Conservation (phyloP, 2,329 filamentous ascomycete species). For the Claviceps citrina region DNA sequence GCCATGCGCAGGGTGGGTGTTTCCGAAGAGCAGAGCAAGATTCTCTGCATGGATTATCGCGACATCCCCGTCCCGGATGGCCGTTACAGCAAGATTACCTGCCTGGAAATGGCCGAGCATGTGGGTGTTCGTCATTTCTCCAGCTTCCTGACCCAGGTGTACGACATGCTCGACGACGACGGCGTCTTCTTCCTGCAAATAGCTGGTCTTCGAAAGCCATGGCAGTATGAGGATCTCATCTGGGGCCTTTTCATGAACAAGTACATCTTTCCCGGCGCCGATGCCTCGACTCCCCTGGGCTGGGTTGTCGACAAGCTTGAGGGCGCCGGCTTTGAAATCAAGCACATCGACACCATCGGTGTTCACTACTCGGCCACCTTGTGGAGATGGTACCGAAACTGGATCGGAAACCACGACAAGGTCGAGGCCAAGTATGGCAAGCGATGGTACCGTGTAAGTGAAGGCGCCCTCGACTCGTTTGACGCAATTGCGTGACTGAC, state of each 20-base stretch:
- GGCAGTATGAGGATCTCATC: slow-evolving; percentile 96
- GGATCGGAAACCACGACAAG: slow-evolving; percentile 86
- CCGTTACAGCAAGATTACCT: slow-evolving; percentile 83
- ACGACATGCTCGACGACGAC: slow-evolving; percentile 93
- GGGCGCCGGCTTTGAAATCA: slow-evolving; percentile 57
- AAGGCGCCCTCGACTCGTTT: not conserved
- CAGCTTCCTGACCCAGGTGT: slow-evolving; percentile 68
- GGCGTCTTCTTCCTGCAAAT: slow-evolving; percentile 94
- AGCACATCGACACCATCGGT: slow-evolving; percentile 81
- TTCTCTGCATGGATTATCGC: slow-evolving; percentile 94
- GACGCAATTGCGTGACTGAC: not conserved
- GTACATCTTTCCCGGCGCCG: slow-evolving; percentile 93
- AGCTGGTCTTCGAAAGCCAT: slow-evolving; percentile 79
- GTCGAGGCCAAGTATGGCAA: slow-evolving; percentile 89
- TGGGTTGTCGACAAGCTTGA: slow-evolving; percentile 77
- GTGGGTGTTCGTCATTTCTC: slow-evolving; percentile 84
- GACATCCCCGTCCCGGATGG: slow-evolving; percentile 64
- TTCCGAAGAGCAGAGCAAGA: slow-evolving; percentile 73
- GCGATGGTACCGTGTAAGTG: slow-evolving; percentile 79
- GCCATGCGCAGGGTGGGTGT: slow-evolving; percentile 72
- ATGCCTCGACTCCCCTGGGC: slow-evolving; percentile 83
- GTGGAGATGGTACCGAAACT: slow-evolving; percentile 98
- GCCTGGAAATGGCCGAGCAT: slow-evolving; percentile 97
- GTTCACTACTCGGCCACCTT: slow-evolving; percentile 94
- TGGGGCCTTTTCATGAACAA: slow-evolving; percentile 99